Evolutionary conservation across 345 rosid genomes (phyloP).

Genomic region (Pistacia integerrima): DNA sequence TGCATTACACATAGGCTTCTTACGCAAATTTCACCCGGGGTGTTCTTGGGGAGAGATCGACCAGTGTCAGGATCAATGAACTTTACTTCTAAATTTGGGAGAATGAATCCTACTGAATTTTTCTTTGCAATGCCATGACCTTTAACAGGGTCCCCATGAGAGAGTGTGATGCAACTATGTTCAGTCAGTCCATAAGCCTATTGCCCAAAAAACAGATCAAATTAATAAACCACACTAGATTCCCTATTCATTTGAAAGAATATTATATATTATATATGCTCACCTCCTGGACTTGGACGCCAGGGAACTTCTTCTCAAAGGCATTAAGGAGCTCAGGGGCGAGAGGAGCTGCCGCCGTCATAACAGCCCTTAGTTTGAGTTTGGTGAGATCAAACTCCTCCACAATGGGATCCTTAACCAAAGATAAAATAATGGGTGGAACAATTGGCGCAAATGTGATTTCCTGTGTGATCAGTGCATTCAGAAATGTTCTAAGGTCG

Average conservation of each 20-base stretch:
- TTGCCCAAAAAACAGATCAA: not conserved
- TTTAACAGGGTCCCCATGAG: conserved; percentile 63
- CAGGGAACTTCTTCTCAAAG: conserved; percentile 70
- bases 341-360: conserved; percentile 94
- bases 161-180: conserved; percentile 93
- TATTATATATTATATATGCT: not conserved
- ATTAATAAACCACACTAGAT: too few relatives aligned
- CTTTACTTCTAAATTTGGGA: conserved; percentile 84
- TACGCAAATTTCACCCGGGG: conserved; percentile 85
- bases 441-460: conserved; percentile 90
- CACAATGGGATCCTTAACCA: conserved; percentile 84
- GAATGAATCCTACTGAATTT: conserved; percentile 86
- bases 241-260: not conserved
- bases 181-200: conserved; percentile 98
- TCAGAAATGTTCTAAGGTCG: conserved; percentile 70
- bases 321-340: conserved; percentile 80
- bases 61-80: conserved; percentile 83
- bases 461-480: conserved; percentile 69
- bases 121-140: conserved; percentile 65
- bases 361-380: conserved; percentile 72
- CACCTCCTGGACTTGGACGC: conserved; percentile 90
- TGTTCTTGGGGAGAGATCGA: conserved; percentile 64
- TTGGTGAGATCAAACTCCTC: conserved; percentile 81
- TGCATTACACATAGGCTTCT: conserved; percentile 90
- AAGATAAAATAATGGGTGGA: conserved; percentile 74